Percentiles rank a stretch among this genome's conserved stretches.
Evolutionary conservation across 352 stramenopile species (phyloP).

Genomic region (Elongisporangium prolatum): DNA sequence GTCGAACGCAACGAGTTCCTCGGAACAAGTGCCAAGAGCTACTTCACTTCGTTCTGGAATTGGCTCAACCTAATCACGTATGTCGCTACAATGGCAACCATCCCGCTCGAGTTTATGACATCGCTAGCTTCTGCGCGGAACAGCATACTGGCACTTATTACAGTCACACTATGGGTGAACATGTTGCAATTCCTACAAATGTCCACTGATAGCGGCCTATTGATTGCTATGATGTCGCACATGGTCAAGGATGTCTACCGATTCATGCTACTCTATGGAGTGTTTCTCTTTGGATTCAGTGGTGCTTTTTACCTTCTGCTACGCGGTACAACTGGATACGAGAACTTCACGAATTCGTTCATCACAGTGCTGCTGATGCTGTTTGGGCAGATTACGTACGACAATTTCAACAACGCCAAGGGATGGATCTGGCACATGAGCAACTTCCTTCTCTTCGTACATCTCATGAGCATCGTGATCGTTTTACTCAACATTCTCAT

Average conservation of each 20-base stretch:
- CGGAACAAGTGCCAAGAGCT: constrained; percentile 32
- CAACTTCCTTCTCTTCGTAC: constrained; percentile 46
- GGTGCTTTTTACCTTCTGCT: constrained; percentile 72
- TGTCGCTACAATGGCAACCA: constrained; percentile 31
- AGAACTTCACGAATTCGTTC: constrained; percentile 57
- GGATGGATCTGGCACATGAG: constrained; percentile 47
- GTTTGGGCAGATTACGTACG: constrained; percentile 60
- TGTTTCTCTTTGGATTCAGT: constrained; percentile 69
- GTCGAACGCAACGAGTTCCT: constrained; percentile 47
- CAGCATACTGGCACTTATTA: constrained; percentile 46
- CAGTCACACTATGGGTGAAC: constrained; percentile 63
- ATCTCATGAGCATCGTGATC: constrained; percentile 48
- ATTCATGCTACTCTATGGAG: constrained; percentile 65
- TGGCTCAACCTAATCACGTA: constrained; percentile 51
- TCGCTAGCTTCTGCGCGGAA: constrained; percentile 29
- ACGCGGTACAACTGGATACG: constrained; percentile 42
- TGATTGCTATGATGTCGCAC: constrained; percentile 77
- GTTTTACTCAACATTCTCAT: constrained; percentile 72
- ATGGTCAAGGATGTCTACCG: constrained; percentile 66
- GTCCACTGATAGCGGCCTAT: constrained; percentile 43
- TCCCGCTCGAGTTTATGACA: constrained; percentile 43
- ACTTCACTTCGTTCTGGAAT: constrained; percentile 63
- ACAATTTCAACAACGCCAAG: constrained; percentile 24
- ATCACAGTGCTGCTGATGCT: constrained; percentile 76
- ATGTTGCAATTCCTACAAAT: constrained; percentile 69